These are phyloP conservation scores for Acer yangbiense DNA, from an alignment of 345 rosid species.

Conservation along the genomic window DNA sequence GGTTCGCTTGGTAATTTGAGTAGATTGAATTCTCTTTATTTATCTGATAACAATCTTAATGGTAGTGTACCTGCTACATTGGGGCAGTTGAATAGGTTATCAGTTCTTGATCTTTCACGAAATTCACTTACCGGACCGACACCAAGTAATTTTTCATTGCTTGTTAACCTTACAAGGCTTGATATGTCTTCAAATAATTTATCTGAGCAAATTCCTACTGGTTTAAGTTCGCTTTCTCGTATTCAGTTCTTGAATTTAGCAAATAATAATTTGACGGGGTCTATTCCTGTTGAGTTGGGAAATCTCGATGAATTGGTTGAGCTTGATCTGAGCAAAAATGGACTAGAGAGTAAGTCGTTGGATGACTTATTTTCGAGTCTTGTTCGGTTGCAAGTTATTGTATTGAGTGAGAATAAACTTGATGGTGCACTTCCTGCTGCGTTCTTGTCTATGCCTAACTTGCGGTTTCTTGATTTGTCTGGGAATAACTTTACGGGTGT, in stretches of 20 bases:
- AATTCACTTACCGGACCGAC: slow-evolving; percentile 59
- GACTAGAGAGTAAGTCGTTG: slow-evolving; percentile 37
- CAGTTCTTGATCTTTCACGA: slow-evolving; percentile 50
- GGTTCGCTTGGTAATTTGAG: slow-evolving; percentile 51
- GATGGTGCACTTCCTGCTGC: slow-evolving; percentile 48
- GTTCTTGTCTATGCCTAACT: slow-evolving; percentile 45
- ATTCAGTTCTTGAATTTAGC: slow-evolving; percentile 53
- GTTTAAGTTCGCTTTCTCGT: slow-evolving; percentile 37
- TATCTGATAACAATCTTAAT: slow-evolving; percentile 46
- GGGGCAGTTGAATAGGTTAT: slow-evolving; percentile 44
- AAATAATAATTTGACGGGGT: slow-evolving; percentile 47
- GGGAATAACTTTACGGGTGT: slow-evolving; percentile 58
- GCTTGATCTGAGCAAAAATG: slow-evolving; percentile 66
- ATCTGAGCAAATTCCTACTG: slow-evolving; percentile 46
- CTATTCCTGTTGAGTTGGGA: slow-evolving; percentile 51
- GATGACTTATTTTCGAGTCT: slow-evolving; percentile 44
- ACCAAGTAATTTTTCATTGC: slow-evolving; percentile 40
- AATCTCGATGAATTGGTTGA: slow-evolving; percentile 43
- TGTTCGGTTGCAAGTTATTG: slow-evolving; percentile 40
- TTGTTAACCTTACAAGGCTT: slow-evolving; percentile 42
- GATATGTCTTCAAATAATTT: slow-evolving; percentile 54
- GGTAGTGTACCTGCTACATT: slow-evolving; percentile 45
- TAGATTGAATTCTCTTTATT: slow-evolving; percentile 39
- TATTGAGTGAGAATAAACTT: slow-evolving; percentile 47
- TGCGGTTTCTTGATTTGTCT: slow-evolving; percentile 62